Evolutionary conservation across 352 stramenopile species (phyloP), one percentile per base, ranked within the genome.

Genomic region (Globisporangium alternatum): DNA sequence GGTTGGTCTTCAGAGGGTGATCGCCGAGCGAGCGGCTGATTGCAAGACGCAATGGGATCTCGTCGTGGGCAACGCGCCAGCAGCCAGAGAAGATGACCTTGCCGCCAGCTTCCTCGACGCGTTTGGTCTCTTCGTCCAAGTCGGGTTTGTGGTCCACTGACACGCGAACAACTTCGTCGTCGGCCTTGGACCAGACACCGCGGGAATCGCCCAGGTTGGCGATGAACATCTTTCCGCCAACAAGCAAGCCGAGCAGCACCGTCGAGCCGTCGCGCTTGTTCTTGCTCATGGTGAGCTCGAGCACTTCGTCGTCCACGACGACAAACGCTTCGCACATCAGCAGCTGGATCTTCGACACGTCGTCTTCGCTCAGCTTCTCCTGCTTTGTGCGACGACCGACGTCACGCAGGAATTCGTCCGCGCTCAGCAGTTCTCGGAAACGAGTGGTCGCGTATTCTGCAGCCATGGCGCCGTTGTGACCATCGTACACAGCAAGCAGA

Each of bases 141-240:
- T 91, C 77, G 0, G 85, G 85, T 54, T 93, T 93, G 72, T 93
- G 85, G 73, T 93, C 85, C 19, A 91, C 75, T 0, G 85, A 93
- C 19, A 93, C 68, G 53, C 84, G 84, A 7, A 80, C 63, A 22
- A 79, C 79, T 17, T 80, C 72, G 37, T 85, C 69, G 10, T 69
- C 64, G 1, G 65, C 61, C 10, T 73, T 74, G 2, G 70, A 75
- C 56, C 81, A 75, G 37, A 93, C 81, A 44, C 74, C 85, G 5
- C 85, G 81, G 43, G 82, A 89, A 64, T 93, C 85, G n/a, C 85
- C 85, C 5, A 91, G 58, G 51, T 93, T 93, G 22, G 85, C 85
- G 21, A 91, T 69, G 61, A 93, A 93, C 37, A 93, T 65, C 62
- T 91, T 89, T n/a, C 76, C 76, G 15, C 77, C 73, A 3, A 93